A percentile compares a stretch with the other conserved stretches of the same genome.
Conservation (phyloP, 257 asterid genomes). For the Eustoma russellianum region DNA sequence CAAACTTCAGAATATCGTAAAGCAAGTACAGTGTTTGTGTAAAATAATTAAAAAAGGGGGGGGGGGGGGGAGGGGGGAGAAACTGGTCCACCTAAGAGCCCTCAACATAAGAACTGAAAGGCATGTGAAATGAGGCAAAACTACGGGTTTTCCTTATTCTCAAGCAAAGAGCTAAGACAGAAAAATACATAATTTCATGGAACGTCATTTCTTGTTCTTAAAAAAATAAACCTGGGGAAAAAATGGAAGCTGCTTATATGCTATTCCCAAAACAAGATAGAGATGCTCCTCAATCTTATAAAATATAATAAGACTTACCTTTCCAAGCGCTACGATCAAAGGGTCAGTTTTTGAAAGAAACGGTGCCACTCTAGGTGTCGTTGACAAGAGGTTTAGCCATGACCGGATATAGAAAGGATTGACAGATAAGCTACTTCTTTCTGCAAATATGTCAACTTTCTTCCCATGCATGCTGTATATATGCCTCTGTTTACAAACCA, state of each 20-base stretch:
- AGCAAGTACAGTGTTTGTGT: too few relatives aligned
- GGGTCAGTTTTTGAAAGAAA: constrained; percentile 64
- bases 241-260: background rate
- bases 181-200: too few relatives aligned
- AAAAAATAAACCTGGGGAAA: constrained; percentile 14
- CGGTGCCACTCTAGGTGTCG: constrained; percentile 84
- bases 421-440: constrained; percentile 67
- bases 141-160: too few relatives aligned
- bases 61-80: too few relatives aligned
- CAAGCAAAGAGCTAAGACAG: too few relatives aligned
- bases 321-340: constrained; percentile 61
- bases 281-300: background rate
- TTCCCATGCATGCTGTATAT: constrained; percentile 60
- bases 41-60: too few relatives aligned
- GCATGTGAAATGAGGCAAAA: too few relatives aligned
- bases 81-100: too few relatives aligned
- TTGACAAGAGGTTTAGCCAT: constrained; percentile 75
- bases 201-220: too few relatives aligned
- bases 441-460: constrained; percentile 59
- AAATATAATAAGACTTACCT: constrained; percentile 36
- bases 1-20: constrained; percentile 19
- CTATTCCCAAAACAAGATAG: background rate
- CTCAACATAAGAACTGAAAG: too few relatives aligned
- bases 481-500: constrained; percentile 45
- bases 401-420: constrained; percentile 73